phyloP scores from a whole-genome alignment of 1,139 yeast species.

The Yarrowia galli region DNA sequence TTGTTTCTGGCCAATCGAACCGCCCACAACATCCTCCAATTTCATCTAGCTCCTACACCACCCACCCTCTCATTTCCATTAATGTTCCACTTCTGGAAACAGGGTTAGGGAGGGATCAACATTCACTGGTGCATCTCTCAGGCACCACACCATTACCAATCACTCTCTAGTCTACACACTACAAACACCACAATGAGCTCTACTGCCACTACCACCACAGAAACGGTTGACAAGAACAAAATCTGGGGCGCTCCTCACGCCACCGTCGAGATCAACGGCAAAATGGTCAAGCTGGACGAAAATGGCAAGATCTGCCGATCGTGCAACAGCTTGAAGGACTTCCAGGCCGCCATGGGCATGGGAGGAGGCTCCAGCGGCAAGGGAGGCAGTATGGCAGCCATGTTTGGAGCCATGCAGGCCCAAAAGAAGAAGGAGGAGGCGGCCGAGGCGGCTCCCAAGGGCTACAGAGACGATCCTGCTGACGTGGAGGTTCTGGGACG shows the following conservation, averaged over 20 bases:
- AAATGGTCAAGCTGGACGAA: slow-evolving; percentile 77
- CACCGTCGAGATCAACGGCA: slow-evolving; percentile 55
- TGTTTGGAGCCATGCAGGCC: slow-evolving; percentile 36
- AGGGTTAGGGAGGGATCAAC: slow-evolving; percentile 20
- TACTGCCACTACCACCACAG: neutral
- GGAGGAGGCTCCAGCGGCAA: slow-evolving; percentile 23
- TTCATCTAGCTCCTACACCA: too few relatives aligned
- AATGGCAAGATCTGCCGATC: slow-evolving; percentile 63
- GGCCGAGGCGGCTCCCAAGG: slow-evolving; percentile 18
- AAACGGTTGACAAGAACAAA: slow-evolving; percentile 12
- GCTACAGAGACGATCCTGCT: slow-evolving; percentile 70
- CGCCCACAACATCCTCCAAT: too few relatives aligned
- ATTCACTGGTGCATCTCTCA: too few relatives aligned
- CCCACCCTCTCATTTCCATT: too few relatives aligned
- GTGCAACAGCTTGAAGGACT: slow-evolving; percentile 79
- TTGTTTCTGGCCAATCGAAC: too few relatives aligned
- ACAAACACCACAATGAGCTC: neutral
- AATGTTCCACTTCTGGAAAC: neutral
- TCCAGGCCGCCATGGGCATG: slow-evolving; percentile 62
- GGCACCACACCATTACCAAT: too few relatives aligned
- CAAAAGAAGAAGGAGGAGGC: slow-evolving; percentile 31
- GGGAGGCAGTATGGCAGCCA: slow-evolving; percentile 42
- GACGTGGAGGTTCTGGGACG: slow-evolving; percentile 83
- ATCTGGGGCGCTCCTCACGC: slow-evolving; percentile 38
- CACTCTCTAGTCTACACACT: too few relatives aligned